Evolutionary conservation across 768 basidiomycete species (phyloP).

Genomic region (Pleurotus salmoneostramineus): DNA sequence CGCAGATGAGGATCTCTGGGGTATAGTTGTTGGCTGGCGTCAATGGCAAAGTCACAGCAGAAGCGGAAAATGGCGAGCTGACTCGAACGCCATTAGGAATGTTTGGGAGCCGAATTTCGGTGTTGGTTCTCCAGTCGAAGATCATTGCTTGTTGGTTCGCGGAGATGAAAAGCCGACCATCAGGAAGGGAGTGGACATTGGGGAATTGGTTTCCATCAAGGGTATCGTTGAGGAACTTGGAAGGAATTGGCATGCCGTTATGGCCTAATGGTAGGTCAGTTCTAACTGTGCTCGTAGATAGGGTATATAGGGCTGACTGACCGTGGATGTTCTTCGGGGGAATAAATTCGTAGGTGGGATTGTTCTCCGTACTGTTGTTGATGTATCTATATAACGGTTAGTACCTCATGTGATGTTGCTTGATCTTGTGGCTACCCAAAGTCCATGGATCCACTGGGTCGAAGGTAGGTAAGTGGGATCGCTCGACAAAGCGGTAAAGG

Average conservation of each 20-base stretch:
- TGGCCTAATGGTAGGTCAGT: slow-evolving; percentile 9
- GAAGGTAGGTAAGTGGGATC: neutral
- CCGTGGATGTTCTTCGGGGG: slow-evolving; percentile 35
- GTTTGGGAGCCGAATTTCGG: slow-evolving; percentile 33
- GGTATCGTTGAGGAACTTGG: slow-evolving; percentile 10
- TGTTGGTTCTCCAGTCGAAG: slow-evolving; percentile 33
- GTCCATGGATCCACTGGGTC: slow-evolving; percentile 7
- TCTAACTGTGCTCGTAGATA: neutral
- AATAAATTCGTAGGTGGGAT: slow-evolving; percentile 47
- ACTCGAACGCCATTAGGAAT: slow-evolving; percentile 43
- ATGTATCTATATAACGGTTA: slow-evolving; percentile 44
- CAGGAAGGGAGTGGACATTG: slow-evolving; percentile 32
- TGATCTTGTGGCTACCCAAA: slow-evolving; percentile 8
- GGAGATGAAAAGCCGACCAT: slow-evolving; percentile 35
- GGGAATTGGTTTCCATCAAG: slow-evolving; percentile 15
- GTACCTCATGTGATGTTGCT: neutral
- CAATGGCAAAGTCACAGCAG: slow-evolving; percentile 31
- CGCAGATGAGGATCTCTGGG: slow-evolving; percentile 44
- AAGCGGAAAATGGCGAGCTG: slow-evolving; percentile 34
- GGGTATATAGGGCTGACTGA: slow-evolving; percentile 17
- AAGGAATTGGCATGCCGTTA: slow-evolving; percentile 17
- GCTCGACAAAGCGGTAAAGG: neutral
- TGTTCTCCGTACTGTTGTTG: slow-evolving; percentile 59
- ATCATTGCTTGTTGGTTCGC: slow-evolving; percentile 39
- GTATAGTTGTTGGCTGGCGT: slow-evolving; percentile 33